Conservation (phyloP, 305 asterid species). For the Plantago rigida region DNA sequence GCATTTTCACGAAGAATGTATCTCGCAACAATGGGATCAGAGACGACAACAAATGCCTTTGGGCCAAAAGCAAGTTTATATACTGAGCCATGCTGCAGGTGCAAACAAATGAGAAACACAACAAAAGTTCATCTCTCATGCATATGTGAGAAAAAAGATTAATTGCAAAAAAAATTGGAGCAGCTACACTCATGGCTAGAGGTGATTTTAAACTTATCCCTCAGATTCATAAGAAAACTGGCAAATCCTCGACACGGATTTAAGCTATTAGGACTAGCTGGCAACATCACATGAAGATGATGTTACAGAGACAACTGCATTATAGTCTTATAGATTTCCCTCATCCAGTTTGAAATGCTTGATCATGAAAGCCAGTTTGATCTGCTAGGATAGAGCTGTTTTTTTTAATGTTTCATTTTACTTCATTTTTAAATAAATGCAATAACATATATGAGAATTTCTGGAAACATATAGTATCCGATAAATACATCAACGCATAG, state of each 20-base stretch:
- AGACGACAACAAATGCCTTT: constrained; percentile 83
- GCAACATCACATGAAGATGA: too few species aligned
- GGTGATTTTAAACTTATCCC: not conserved
- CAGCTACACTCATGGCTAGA: not conserved
- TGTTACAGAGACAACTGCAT: too few species aligned
- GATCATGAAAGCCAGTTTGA: too few species aligned
- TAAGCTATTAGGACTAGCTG: too few species aligned
- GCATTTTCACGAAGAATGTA: constrained; percentile 92
- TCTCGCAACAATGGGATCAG: constrained; percentile 90
- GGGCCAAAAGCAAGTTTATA: constrained; percentile 98
- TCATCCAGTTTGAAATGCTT: too few species aligned
- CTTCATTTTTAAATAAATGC: not conserved
- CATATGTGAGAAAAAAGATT: not conserved
- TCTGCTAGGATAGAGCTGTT: too few species aligned
- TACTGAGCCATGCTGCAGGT: constrained; percentile 75
- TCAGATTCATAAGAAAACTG: too few species aligned
- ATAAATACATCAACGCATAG: not conserved
- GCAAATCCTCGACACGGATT: too few species aligned
- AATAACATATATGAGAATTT: not conserved
- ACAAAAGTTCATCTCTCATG: constrained; percentile 7
- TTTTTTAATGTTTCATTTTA: too few species aligned
- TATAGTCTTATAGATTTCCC: too few species aligned
- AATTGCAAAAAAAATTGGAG: too few species aligned
- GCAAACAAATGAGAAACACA: constrained; percentile 24
- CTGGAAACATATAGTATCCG: not conserved